phyloP scores from a whole-genome alignment of 306 rosid species.

The Malus orientalis region DNA sequence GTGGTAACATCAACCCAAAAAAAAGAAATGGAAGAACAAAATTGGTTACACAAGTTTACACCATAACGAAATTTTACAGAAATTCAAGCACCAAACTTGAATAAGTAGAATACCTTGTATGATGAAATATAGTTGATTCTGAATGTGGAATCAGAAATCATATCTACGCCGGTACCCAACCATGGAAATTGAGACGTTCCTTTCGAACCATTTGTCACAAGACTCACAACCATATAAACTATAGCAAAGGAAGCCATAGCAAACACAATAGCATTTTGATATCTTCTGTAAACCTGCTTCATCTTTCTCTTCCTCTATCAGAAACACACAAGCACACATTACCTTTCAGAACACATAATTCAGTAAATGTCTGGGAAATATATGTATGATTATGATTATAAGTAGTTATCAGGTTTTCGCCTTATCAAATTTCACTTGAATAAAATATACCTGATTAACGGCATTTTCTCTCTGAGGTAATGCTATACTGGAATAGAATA shows the following conservation, averaged over 20 bases:
- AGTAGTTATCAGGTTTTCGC: background rate
- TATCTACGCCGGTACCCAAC: background rate
- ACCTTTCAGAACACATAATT: background rate
- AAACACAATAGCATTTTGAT: background rate
- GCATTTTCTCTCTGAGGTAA: background rate
- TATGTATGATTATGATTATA: background rate
- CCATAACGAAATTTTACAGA: background rate
- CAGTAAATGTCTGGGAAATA: background rate
- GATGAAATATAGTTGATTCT: background rate
- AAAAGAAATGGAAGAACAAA: background rate
- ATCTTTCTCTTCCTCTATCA: background rate
- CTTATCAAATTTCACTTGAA: background rate
- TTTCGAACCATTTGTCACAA: background rate
- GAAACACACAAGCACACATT: too few species aligned
- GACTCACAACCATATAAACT: background rate
- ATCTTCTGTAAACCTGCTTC: background rate
- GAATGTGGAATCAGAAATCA: background rate
- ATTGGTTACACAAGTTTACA: background rate
- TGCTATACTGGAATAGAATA: too few species aligned
- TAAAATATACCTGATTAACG: background rate
- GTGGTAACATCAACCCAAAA: too few species aligned
- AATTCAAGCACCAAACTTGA: background rate
- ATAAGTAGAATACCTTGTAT: background rate
- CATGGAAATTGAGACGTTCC: background rate
- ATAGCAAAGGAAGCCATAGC: conserved; percentile 8